A percentile compares a stretch with the other conserved stretches of the same genome.
Conservation (phyloP, 345 rosid species). For the Diplotaxis tenuifolia region DNA sequence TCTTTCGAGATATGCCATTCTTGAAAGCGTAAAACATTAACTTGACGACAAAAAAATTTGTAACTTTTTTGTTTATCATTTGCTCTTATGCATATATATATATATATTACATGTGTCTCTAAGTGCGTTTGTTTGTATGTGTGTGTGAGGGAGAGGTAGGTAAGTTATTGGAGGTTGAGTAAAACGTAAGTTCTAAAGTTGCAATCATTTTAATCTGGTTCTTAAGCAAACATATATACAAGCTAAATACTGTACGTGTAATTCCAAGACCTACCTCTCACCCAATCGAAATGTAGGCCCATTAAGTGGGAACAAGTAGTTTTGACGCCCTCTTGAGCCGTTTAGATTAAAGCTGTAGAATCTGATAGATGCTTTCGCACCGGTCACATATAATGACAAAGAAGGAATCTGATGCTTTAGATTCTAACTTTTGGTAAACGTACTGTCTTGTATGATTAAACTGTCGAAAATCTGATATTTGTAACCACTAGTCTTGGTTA, state of each 20-base stretch:
- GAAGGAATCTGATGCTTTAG: conserved; percentile 3
- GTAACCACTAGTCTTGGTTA: not conserved
- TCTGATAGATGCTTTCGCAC: not conserved
- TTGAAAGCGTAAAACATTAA: conserved; percentile 13
- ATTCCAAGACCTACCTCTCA: not conserved
- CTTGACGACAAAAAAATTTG: not conserved
- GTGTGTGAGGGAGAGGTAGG: not conserved
- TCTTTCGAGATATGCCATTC: conserved; percentile 35
- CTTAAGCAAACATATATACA: conserved; percentile 30
- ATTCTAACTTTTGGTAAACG: not conserved
- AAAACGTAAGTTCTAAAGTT: conserved; percentile 18
- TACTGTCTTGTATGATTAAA: not conserved
- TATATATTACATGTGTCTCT: not conserved
- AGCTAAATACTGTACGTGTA: not conserved
- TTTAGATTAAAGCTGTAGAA: conserved; percentile 2
- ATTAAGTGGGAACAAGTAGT: not conserved
- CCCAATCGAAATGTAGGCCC: not conserved
- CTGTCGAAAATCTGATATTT: not conserved
- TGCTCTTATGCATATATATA: not conserved
- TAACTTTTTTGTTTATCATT: not conserved
- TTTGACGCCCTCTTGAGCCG: not conserved
- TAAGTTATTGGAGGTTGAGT: conserved; percentile 27
- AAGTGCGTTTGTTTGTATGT: conserved; percentile 2
- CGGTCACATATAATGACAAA: not conserved
- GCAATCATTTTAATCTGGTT: conserved; percentile 20